Base-by-base conservation (phyloP, 176 grass and related monocot species). In the Cymbopogon citratus region DNA sequence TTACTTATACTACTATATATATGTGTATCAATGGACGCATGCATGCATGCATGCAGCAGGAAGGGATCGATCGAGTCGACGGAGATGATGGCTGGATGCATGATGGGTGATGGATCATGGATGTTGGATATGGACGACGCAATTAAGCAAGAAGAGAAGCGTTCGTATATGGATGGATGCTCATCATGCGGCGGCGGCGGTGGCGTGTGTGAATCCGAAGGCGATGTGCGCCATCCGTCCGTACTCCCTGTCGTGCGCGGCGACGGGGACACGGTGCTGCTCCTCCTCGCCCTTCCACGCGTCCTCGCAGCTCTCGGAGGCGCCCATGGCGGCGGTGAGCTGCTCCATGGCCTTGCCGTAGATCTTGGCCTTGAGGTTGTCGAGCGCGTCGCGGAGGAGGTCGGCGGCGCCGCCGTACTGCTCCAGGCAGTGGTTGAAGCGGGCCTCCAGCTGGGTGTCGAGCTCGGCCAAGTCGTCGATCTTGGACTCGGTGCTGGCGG, bases 261-360 rank as follows among this genome's bases (percentile, higher is more conserved):
- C 73, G 29, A 88, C 78, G 31, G 90, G 86, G 48, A 78, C 0
- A n/a, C 8, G 23, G 4, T 24, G n/a, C n/a, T 13, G 0, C 18
- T 28, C 24, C 25, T 60, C 25, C 19, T 60, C 19, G 0, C 33
- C 90, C 49, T 81, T 82, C 85, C 85, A 82, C 0, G 83, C 90
- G 73, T 83, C 41, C 90, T 91, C 85, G 86, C 90, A 91, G 82
- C 78, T 82, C 82, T 88, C 78, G 11, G 86, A 85, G 6, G 90
- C 86, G 57, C 78, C 82, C 23, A 88, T 73, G 14, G 90, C 73
- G 3, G 85, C 78, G 46, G 69, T 38, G 2, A 91, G 60, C 74
- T 82, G 90, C 61, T 91, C 78, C 14, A 84, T 52, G 39, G 90
- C 86, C 14, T 18, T 74, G n/a, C 82, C 90, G 82, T 91, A 88